A percentile compares a stretch with the other conserved stretches of the same genome.
These are phyloP conservation scores for Cutaneotrichosporon daszewskae DNA, from an alignment of 1,284 basidiomycete species.

Conservation along the genomic window DNA sequence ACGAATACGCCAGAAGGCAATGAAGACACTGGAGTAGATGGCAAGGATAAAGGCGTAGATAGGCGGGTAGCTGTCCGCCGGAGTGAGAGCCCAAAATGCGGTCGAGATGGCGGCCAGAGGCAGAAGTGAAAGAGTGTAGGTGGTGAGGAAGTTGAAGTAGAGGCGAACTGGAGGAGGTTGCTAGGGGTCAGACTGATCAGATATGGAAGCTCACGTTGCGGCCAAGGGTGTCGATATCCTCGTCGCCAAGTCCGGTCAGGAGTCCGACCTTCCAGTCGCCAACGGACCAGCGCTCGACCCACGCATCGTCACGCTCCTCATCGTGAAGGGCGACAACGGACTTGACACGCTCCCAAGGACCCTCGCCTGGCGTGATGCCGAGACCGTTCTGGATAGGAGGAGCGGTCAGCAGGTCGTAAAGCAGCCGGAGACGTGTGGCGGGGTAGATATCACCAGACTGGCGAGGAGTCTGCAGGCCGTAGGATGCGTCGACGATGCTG, in stretches of 20 bases:
- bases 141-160: slow-evolving; percentile 81
- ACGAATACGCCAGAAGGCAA: slow-evolving; percentile 80
- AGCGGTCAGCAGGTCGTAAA: slow-evolving; percentile 69
- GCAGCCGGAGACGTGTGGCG: slow-evolving; percentile 59
- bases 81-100: slow-evolving; percentile 50
- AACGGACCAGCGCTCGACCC: slow-evolving; percentile 39
- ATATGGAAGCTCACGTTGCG: slow-evolving; percentile 47
- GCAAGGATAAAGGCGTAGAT: slow-evolving; percentile 69
- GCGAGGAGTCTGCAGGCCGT: slow-evolving; percentile 58
- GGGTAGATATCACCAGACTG: slow-evolving; percentile 56
- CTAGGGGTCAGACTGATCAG: slow-evolving; percentile 43
- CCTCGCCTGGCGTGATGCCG: slow-evolving; percentile 64
- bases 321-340: slow-evolving; percentile 79
- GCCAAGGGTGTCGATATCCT: slow-evolving; percentile 45
- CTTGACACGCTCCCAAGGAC: slow-evolving; percentile 71
- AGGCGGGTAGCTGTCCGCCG: slow-evolving; percentile 60
- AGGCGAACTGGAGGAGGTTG: slow-evolving; percentile 84
- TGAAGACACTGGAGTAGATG: slow-evolving; percentile 75
- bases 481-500: slow-evolving; percentile 25
- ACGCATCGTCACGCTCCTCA: slow-evolving; percentile 54
- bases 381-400: slow-evolving; percentile 66
- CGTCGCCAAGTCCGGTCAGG: slow-evolving; percentile 51
- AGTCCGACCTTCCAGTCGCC: slow-evolving; percentile 56
- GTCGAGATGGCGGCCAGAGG: slow-evolving; percentile 49
- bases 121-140: slow-evolving; percentile 70